These are phyloP conservation scores for Yamadazyma diddensiae DNA, from an alignment of 1,139 yeast species.

Conservation along the genomic window DNA sequence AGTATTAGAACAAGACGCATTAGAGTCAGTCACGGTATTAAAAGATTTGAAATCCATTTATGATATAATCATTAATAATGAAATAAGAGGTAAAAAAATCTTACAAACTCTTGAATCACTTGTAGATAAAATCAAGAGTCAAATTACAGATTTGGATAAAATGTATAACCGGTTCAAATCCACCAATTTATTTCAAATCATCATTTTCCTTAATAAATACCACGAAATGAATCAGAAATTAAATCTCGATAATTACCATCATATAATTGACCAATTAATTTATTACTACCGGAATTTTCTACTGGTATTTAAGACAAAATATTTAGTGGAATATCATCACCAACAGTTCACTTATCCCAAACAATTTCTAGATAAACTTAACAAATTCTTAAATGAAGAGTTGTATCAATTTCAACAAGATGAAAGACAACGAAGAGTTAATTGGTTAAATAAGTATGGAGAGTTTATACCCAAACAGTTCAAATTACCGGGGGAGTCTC, in stretches of 20 bases:
- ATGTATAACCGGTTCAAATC: constrained; percentile 23
- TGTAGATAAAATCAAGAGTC: constrained; percentile 5
- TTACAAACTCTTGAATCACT: constrained; percentile 9
- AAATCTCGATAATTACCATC: constrained; percentile 24
- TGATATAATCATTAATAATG: constrained; percentile 38
- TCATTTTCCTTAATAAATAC: constrained; percentile 20
- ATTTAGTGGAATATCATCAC: constrained; percentile 38
- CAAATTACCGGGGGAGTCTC: constrained; percentile 39
- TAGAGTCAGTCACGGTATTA: constrained; percentile 31
- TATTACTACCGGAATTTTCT: constrained; percentile 39
- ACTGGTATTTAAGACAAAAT: constrained; percentile 33
- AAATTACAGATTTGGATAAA: constrained; percentile 5
- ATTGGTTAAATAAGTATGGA: constrained; percentile 41
- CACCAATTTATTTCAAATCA: constrained; percentile 22
- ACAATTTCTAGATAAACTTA: constrained; percentile 29
- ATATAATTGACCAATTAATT: constrained; percentile 28
- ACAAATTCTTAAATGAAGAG: constrained; percentile 34
- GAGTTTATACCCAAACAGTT: constrained; percentile 43
- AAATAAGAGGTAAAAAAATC: constrained; percentile 28
- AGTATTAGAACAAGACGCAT: constrained; percentile 33
- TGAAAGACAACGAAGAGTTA: constrained; percentile 33
- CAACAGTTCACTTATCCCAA: constrained; percentile 42
- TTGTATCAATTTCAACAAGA: constrained; percentile 31
- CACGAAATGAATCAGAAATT: constrained; percentile 14
- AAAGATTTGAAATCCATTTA: constrained; percentile 31